Evolutionary conservation across 495 filamentous ascomycete genomes (phyloP), one percentile per base, ranked within the genome.

Genomic region (Xylaria castorea): DNA sequence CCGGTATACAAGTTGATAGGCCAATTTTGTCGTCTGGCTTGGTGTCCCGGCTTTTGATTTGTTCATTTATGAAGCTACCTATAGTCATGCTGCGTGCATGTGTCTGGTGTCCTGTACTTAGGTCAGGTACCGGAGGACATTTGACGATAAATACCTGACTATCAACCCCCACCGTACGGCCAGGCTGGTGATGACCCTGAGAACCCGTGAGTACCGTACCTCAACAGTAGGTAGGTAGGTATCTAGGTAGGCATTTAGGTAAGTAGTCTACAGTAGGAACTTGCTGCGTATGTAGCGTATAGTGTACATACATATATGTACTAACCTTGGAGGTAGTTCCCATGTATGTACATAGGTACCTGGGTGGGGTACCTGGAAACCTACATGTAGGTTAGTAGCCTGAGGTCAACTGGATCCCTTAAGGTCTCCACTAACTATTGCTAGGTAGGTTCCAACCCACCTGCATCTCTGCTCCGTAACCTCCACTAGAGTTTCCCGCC

Each of bases 1-100:
- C 57, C 46, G 57, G 68, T 40, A 63, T 38, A 42, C 44, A 51
- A 36, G 32, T 5, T 70, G 58, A 70, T 61, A 70, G 68, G 55
- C 36, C 42, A 46, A 51, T 70, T 34, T 25, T 11, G 16, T 46
- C 7, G 67, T 53, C 34, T 46, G 30, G 67, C 51, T 70, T 68
- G 53, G 53, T 44, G 42, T 60, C 8, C 36, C 9, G 22, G 14
- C 34, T 25, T 14, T 20, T 42, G 22, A 68, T 57, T 57, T 57
- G 27, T 32, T 57, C 11, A 30, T 34, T 22, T 38, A 34, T 61
- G 53, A 57, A 61, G 58, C 30, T 61, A 53, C 50, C 50, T 8
- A 25, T 22, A 58, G 30, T 2, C 55, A 58, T 34, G 30, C 27
- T 58, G 30, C 8, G 6, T 57, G 7, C 27, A 36, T 36, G 27